Conservation (phyloP, 176 grass and related monocot species). For the Phyllostachys edulis region DNA sequence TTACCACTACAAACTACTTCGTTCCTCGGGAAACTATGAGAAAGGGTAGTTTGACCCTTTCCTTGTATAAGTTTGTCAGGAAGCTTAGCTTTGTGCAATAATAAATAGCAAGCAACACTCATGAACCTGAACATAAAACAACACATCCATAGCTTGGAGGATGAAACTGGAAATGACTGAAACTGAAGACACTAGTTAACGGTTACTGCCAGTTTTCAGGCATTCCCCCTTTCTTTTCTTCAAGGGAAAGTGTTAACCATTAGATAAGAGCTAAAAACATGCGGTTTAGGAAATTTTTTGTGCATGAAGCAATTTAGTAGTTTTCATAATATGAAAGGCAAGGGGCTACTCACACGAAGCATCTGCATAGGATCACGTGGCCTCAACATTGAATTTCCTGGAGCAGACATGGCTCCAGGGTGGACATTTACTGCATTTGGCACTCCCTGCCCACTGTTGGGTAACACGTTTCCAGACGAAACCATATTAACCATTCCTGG, state of each 20-base stretch:
- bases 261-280: background rate
- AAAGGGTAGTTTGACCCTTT: background rate
- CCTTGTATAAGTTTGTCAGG: background rate
- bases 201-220: slow-evolving; percentile 11
- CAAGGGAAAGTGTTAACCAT: background rate
- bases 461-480: slow-evolving; percentile 52
- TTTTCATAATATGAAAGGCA: slow-evolving; percentile 17
- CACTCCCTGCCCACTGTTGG: slow-evolving; percentile 53
- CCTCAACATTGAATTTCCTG: slow-evolving; percentile 59
- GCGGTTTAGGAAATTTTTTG: background rate
- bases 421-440: slow-evolving; percentile 51
- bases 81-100: background rate
- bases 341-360: slow-evolving; percentile 59
- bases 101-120: slow-evolving; percentile 9
- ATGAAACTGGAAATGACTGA: background rate
- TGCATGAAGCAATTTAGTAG: slow-evolving; percentile 12
- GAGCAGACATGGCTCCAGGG: slow-evolving; percentile 42
- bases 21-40: background rate
- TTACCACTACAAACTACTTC: background rate
- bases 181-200: background rate
- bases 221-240: slow-evolving; percentile 19
- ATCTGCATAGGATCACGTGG: slow-evolving; percentile 64
- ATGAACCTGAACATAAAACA: slow-evolving; percentile 20
- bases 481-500: slow-evolving; percentile 65
- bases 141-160: background rate